A percentile compares a stretch with the other conserved stretches of the same genome.
phyloP scores from a whole-genome alignment of 2,329 filamentous ascomycete genomes.

The Fusarium solani-melongenae region DNA sequence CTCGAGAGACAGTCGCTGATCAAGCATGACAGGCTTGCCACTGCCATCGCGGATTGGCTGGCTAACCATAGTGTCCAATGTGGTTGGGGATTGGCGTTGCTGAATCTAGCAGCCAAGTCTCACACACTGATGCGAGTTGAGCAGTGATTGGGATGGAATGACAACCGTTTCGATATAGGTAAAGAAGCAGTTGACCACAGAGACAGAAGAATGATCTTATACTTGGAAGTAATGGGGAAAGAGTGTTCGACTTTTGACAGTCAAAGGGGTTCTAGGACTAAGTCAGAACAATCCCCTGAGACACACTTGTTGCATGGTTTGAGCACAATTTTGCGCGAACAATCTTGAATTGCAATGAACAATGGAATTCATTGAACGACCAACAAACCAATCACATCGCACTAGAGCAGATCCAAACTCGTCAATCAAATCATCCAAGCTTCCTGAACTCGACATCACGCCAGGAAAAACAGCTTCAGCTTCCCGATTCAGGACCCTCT shows the following conservation, averaged over 20 bases:
- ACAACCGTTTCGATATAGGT: too few relatives aligned
- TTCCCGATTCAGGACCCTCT: background rate
- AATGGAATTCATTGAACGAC: background rate
- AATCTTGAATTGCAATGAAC: background rate
- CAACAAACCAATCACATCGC: background rate
- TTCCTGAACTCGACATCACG: background rate
- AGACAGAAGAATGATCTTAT: background rate
- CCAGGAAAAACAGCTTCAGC: background rate
- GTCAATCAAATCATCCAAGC: background rate
- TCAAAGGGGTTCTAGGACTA: background rate
- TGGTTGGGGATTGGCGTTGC: background rate
- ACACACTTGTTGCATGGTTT: background rate
- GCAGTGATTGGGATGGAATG: background rate
- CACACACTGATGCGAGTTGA: background rate
- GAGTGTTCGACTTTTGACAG: background rate
- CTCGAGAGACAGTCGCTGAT: background rate
- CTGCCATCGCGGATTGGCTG: background rate
- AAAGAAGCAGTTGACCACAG: background rate
- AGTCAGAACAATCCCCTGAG: background rate
- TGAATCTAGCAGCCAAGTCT: background rate
- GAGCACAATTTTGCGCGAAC: background rate
- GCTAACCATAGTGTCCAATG: background rate
- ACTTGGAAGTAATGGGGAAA: background rate
- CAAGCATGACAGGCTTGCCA: background rate
- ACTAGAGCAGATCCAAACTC: background rate